Evolutionary conservation across 331 rosid genomes (phyloP), one percentile per base, ranked within the genome.

Genomic region (Cydonia oblonga): DNA sequence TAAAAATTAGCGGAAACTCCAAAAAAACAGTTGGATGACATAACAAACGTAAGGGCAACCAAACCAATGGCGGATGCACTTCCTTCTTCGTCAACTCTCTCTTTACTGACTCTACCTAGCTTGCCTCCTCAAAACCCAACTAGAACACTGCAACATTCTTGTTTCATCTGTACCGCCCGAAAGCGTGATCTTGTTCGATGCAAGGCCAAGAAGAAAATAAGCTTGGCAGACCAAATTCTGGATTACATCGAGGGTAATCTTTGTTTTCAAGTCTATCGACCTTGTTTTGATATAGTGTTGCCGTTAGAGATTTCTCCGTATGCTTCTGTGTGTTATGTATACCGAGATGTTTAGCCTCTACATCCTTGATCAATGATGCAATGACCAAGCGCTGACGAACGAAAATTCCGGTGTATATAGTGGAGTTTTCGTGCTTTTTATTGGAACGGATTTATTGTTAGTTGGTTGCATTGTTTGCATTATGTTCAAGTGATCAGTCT

Each of bases 151-250:
- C 30, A 76, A 46, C 78, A 77, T 44, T 19, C 25, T 32, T 57
- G 77, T 72, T 75, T 73, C 78, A 66, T 52, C 49, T 63, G 58
- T 66, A 71, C 33, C 65, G 32, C 59, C 26, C 84, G 75, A 65
- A 84, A 56, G 53, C 59, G 51, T 44, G 65, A 60, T 57, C 57
- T 59, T 61, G n/a, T 66, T 68, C 84, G 80, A 20, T 89, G 96
- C 85, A 77, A 68, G 6, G 96, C 97, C 49, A 91, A 93, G 96
- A 93, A 89, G 83, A 93, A 89, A 74, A 72, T 83, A 74, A 77
- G 88, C 46, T 88, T 89, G 77, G 33, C 87, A 51, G 97, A 93
- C 70, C 98, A 81, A 85, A 89, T 93, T 87, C 98, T 91, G 30
- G 97, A 93, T 75, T 93, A 91, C 40, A 93, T 93, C 68, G 98